These are phyloP conservation scores for barrel medic (Medicago truncatula) DNA, from an alignment of 306 rosid genomes.

Conservation along the genomic window DNA sequence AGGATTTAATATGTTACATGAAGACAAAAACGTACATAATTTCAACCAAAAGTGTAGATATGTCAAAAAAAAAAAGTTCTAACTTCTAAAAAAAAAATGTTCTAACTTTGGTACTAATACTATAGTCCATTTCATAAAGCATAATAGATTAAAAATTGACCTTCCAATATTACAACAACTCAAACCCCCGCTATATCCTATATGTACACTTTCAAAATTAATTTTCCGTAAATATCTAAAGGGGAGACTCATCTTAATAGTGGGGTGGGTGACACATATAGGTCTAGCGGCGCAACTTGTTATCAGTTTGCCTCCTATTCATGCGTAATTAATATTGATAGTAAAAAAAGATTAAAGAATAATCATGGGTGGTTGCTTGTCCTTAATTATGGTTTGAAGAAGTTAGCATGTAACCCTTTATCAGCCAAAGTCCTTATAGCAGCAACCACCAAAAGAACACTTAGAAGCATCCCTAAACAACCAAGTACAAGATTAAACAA, in stretches of 20 bases:
- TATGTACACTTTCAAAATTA: neutral
- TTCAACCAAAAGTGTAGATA: neutral
- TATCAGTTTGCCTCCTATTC: too few species aligned
- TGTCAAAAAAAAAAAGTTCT: neutral
- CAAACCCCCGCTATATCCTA: neutral
- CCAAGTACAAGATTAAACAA: constrained; percentile 57
- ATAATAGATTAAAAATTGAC: neutral
- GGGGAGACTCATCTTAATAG: neutral
- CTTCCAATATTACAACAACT: neutral
- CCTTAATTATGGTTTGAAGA: constrained; percentile 56
- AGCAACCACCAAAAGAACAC: constrained; percentile 54
- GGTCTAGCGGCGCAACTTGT: too few species aligned
- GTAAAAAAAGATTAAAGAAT: too few species aligned
- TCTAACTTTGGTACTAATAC: neutral
- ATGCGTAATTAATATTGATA: too few species aligned
- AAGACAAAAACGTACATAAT: too few species aligned
- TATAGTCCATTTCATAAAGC: neutral
- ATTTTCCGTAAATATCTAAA: neutral
- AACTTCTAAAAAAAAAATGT: too few species aligned
- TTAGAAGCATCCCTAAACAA: constrained; percentile 56
- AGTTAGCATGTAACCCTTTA: constrained; percentile 61
- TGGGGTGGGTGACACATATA: neutral
- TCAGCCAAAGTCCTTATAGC: constrained; percentile 50
- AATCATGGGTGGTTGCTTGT: neutral
- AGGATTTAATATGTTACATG: too few species aligned